Evolutionary conservation across 768 basidiomycete species (phyloP).

Genomic region (Suillus americanus): DNA sequence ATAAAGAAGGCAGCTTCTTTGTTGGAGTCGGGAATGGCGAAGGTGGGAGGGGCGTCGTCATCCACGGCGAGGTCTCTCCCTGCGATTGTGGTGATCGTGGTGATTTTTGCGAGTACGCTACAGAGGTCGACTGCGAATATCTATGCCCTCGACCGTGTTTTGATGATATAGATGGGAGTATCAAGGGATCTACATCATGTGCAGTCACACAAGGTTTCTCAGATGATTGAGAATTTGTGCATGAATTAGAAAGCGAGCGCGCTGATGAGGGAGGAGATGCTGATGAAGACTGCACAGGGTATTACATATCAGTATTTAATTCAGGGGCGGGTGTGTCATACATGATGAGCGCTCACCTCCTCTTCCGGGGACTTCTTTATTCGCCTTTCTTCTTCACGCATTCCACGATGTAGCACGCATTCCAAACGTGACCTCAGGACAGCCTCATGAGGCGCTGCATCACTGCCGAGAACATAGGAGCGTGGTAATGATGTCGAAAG

Average conservation of each 20-base stretch:
- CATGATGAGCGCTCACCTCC: conserved; percentile 22
- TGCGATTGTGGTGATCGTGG: conserved; percentile 17
- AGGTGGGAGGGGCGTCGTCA: conserved; percentile 28
- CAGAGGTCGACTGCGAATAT: conserved; percentile 16
- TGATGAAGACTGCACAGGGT: conserved; percentile 22
- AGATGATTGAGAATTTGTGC: conserved; percentile 24
- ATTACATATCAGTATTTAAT: conserved; percentile 5
- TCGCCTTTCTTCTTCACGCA: conserved; percentile 12
- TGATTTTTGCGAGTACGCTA: conserved; percentile 13
- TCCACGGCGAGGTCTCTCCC: conserved; percentile 27
- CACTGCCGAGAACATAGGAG: conserved; percentile 15
- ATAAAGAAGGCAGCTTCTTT: conserved; percentile 11
- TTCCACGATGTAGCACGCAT: conserved; percentile 42
- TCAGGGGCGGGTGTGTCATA: background rate
- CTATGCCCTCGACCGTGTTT: conserved; percentile 10
- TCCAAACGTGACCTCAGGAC: conserved; percentile 55
- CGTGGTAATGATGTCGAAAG: conserved; percentile 16
- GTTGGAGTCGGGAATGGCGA: conserved; percentile 33
- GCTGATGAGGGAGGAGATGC: conserved; percentile 30
- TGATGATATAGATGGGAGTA: conserved; percentile 8
- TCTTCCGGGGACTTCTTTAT: conserved; percentile 15
- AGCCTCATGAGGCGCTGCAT: conserved; percentile 49
- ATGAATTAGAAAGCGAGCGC: conserved; percentile 26
- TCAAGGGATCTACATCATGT: conserved; percentile 17
- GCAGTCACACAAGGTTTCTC: conserved; percentile 23